Base-by-base conservation (phyloP, 306 rosid species). In the Canavalia gladiata region DNA sequence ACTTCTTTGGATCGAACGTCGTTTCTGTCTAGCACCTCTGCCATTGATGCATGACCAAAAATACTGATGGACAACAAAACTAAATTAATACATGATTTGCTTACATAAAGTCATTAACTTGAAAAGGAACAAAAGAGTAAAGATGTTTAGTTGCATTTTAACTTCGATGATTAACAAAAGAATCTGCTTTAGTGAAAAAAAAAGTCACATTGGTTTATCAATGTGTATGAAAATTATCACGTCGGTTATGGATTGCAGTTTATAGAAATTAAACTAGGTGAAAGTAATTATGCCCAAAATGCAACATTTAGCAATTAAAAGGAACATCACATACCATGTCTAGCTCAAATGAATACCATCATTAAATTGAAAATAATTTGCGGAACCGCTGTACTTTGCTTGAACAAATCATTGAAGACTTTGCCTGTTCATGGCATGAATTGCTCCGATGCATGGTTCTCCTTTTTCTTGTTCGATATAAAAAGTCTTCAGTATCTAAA, bases 401-500 rank as follows among this genome's bases (percentile, higher is more conserved):
- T 56, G 93, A 90, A 76, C 71, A 50, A 75, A 66, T 84, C 63
- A 79, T 80, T 12, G 91, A 86, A 75, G 97, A 85, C 83, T 76
- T 85, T 34, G 80, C 74, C 87, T 34, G 91, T 72, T 75, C 86
- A 62, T 84, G 87, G 84, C 90, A 85, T 31, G 92, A 79, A 74
- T 52, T 60, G 75, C 83, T 84, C 54, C 39, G 83, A 55, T 72
- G 77, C 81, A 70, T 81, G 78, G 74, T 55, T 85, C 79, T 92
- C 86, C 94, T 89, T 85, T 80, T 86, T 84, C 62, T 87, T 83
- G 83, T 81, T 67, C 94, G 94, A 76, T 90, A 85, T 82, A 96
- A 82, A 76, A 67, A 87, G 91, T 96, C 99, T 74, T 96, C 98
- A 3, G 99, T 96, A 86, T 96, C 99, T 86, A 96, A 90, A 82